Base-by-base conservation (phyloP, 768 basidiomycete genomes). In the Pleurotus cornucopiae region DNA sequence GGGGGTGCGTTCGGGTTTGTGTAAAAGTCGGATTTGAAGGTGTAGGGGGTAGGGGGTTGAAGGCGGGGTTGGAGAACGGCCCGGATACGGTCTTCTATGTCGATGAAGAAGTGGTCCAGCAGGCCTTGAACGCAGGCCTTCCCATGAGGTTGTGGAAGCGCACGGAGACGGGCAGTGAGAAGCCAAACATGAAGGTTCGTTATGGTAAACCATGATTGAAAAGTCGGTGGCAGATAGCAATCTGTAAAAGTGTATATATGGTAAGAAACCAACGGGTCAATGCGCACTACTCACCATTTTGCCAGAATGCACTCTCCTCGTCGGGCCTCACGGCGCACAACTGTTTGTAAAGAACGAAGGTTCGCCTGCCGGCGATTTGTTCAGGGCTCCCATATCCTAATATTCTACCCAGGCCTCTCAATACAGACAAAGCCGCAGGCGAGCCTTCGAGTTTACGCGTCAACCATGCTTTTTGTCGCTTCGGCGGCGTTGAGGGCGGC, bases 141-240 rank as follows among this genome's bases (percentile, higher is more conserved):
- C 20, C 89, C 90, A 53, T 88, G 78, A 1, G 81, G 77, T 12
- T 73, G 65, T 2, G 87, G 93, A 9, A 98, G 82, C 0, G 90
- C 84, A 18, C 96, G 91, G 7, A 97, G 79, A 20, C 95, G 89
- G 53, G 91, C 89, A 14, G 88, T 88, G 49, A 95, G 83, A 61
- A 98, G 76, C 89, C 94, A 95, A 47, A 98, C 76, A 70, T 98
- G 94, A 25, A 98, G 77, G 61, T 95, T 94, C 25, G 92, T 92
- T 49, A 97, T 73, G 3, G 91, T 91, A 73, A 98, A 98, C 91
- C 94, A 98, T 13, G 96, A 91, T 65, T 98, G 95, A 70, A 96
- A 97, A 0, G 96, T 97, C 11, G 88, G 88, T 7, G 95, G 94
- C 5, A 98, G 78, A 57, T 77, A 78, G 64, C 91, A 96, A 58